Evolutionary conservation across 2,329 filamentous ascomycete genomes (phyloP).

Genomic region (Sporothrix dimorphospora): DNA sequence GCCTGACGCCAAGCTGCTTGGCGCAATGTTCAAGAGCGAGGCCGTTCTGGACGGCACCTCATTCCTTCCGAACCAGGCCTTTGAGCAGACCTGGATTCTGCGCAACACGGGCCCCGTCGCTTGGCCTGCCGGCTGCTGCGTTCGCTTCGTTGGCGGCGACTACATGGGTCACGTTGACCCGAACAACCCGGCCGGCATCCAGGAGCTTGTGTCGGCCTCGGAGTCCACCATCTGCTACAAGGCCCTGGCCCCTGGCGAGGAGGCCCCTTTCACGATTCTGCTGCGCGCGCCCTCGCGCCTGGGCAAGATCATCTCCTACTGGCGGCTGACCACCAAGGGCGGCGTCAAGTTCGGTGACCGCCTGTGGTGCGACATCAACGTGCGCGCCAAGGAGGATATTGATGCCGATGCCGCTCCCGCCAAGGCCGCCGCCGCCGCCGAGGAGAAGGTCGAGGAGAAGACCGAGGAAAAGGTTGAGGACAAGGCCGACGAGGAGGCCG

Average conservation of each 20-base stretch:
- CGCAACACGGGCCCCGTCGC: slow-evolving; percentile 76
- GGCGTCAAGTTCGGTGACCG: slow-evolving; percentile 88
- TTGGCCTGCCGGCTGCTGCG: slow-evolving; percentile 89
- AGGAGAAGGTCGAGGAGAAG: slow-evolving; percentile 44
- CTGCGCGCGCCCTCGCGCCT: slow-evolving; percentile 78
- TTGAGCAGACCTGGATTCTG: slow-evolving; percentile 90
- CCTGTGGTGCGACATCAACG: slow-evolving; percentile 90
- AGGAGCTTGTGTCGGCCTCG: slow-evolving; percentile 74
- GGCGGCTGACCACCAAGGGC: slow-evolving; percentile 83
- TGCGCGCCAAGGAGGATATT: slow-evolving; percentile 51
- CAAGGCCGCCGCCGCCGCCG: slow-evolving; percentile 35
- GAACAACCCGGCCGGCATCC: slow-evolving; percentile 74
- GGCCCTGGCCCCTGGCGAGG: slow-evolving; percentile 72
- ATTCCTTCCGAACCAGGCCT: slow-evolving; percentile 70
- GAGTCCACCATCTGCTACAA: slow-evolving; percentile 78
- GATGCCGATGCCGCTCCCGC: slow-evolving; percentile 28
- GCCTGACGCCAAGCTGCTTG: slow-evolving; percentile 43
- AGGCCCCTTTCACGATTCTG: slow-evolving; percentile 78
- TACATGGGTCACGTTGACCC: slow-evolving; percentile 94
- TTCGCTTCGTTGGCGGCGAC: slow-evolving; percentile 91
- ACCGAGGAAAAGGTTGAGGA: slow-evolving; percentile 48
- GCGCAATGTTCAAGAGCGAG: slow-evolving; percentile 74
- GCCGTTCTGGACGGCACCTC: slow-evolving; percentile 76
- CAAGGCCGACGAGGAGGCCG: slow-evolving; percentile 52
- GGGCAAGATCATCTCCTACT: slow-evolving; percentile 90